phyloP scores from a whole-genome alignment of 2,329 filamentous ascomycete genomes.

The Fusarium chaquense region DNA sequence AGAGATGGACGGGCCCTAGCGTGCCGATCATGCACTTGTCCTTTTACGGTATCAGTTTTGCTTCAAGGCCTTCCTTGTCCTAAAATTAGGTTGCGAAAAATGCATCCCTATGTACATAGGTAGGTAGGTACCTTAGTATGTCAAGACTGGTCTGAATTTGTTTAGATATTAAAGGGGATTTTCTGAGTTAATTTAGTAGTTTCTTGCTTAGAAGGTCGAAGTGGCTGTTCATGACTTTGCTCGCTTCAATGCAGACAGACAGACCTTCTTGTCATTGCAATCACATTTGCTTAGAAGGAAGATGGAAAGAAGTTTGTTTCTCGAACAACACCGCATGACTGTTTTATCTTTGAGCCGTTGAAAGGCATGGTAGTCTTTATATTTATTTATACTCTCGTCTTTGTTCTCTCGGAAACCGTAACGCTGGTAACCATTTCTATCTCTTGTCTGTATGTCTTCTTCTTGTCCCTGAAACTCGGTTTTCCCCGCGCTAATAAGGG shows the following conservation, averaged over 20 bases:
- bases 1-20: conserved; percentile 13
- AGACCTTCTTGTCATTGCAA: not conserved
- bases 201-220: not conserved
- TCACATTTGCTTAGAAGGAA: conserved; percentile 16
- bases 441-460: not conserved
- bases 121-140: too few species aligned
- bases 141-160: not conserved
- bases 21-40: conserved; percentile 29
- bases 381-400: not conserved
- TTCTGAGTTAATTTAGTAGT: not conserved
- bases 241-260: not conserved
- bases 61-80: not conserved
- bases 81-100: not conserved
- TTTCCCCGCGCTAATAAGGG: conserved; percentile 41
- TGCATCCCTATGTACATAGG: too few species aligned
- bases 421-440: not conserved
- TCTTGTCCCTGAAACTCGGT: not conserved
- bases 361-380: not conserved
- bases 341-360: too few species aligned
- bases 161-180: not conserved
- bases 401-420: not conserved
- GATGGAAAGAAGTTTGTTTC: conserved; percentile 10
- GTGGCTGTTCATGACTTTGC: conserved; percentile 17
- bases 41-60: conserved; percentile 3
- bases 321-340: not conserved